These are phyloP conservation scores for Colletotrichum tanaceti DNA, from an alignment of 2,329 filamentous ascomycete species.

Conservation along the genomic window DNA sequence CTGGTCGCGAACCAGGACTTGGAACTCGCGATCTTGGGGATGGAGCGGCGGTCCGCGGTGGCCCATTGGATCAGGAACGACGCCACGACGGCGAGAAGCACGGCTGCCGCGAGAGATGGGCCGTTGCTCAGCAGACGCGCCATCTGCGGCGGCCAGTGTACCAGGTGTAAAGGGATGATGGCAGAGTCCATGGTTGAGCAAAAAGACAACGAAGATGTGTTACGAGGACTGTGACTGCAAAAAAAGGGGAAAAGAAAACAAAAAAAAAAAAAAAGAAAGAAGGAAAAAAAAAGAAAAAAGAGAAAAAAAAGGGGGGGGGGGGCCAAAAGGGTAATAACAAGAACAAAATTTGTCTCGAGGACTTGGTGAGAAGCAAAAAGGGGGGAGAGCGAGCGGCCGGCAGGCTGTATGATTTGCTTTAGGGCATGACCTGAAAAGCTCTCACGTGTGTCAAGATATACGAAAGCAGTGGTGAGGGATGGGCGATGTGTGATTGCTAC, in stretches of 20 bases:
- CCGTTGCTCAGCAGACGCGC: not conserved
- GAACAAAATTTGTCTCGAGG: no score
- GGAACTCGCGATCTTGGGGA: slow-evolving; percentile 28
- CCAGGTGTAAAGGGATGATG: slow-evolving; percentile 4
- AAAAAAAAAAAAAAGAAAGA: no score
- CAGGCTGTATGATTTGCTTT: no score
- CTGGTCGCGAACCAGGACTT: slow-evolving; percentile 31
- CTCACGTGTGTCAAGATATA: slow-evolving; percentile 1
- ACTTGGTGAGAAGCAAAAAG: no score
- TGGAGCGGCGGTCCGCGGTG: not conserved
- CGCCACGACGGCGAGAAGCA: not conserved
- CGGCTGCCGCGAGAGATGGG: not conserved
- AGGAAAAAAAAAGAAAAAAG: no score
- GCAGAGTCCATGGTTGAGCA: slow-evolving; percentile 17
- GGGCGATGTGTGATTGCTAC: no score
- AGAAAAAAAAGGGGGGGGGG: no score
- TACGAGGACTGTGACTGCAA: not conserved
- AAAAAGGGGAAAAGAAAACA: not conserved
- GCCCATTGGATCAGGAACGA: slow-evolving; percentile 1
- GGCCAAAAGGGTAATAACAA: no score
- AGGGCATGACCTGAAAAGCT: not conserved
- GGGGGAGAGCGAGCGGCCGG: no score
- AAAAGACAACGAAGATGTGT: not conserved
- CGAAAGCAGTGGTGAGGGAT: not conserved
- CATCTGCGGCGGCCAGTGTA: slow-evolving; percentile 11